A percentile compares a stretch with the other conserved stretches of the same genome.
Conservation (phyloP, 108 stramenopile genomes). For the Pseudonitzschia pungens region DNA sequence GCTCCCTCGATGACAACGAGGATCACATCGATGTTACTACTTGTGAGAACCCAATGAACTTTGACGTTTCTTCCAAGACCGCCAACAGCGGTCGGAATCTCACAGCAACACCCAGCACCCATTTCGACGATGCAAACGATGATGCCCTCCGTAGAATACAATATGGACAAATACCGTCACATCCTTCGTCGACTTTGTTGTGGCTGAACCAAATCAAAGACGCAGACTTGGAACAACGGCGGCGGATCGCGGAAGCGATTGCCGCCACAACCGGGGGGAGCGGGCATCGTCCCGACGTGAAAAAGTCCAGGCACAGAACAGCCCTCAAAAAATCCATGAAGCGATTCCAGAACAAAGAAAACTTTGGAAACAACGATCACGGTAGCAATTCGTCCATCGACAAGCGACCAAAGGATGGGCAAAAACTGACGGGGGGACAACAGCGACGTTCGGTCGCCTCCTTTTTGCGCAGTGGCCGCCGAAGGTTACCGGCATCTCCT, state of each 20-base stretch:
- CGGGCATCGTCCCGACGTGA: neutral
- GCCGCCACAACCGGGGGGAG: neutral
- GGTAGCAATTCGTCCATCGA: neutral
- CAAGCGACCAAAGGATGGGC: neutral
- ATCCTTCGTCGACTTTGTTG: neutral
- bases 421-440: too few species aligned
- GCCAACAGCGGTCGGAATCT: neutral
- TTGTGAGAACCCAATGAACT: neutral
- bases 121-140: neutral
- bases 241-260: constrained; percentile 6
- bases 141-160: neutral
- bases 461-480: neutral
- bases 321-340: neutral
- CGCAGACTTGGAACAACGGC: constrained; percentile 5
- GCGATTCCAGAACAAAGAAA: neutral
- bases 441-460: neutral
- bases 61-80: neutral
- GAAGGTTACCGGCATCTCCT: too few species aligned
- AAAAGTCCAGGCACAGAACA: neutral
- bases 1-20: neutral
- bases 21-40: neutral
- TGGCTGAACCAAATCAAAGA: constrained; percentile 1
- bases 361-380: neutral
- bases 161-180: neutral
- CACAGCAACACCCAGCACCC: neutral